These are phyloP conservation scores for Aspergillus viridinutans DNA, from an alignment of 2,329 filamentous ascomycete genomes.

Conservation along the genomic window DNA sequence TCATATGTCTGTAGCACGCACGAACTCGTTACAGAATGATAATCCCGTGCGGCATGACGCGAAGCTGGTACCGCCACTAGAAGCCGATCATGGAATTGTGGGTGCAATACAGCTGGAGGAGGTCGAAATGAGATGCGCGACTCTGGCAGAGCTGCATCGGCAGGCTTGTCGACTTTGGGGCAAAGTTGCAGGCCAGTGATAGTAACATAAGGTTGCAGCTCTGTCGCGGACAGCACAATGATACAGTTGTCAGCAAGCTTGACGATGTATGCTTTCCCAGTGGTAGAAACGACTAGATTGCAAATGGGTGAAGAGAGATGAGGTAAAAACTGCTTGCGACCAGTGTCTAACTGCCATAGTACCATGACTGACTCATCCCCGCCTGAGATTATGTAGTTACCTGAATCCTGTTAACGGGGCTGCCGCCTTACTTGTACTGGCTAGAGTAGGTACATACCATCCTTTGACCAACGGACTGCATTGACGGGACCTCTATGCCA, in stretches of 20 bases:
- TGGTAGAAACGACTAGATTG: conserved; percentile 74
- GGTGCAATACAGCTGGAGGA: conserved; percentile 61
- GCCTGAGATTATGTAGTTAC: conserved; percentile 90
- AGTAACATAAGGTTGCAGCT: conserved; percentile 78
- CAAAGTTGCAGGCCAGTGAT: conserved; percentile 71
- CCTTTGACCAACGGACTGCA: conserved; percentile 83
- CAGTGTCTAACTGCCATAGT: conserved; percentile 89
- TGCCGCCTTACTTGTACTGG: background rate
- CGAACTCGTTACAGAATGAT: conserved; percentile 50
- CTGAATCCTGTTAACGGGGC: conserved; percentile 45
- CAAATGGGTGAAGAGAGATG: conserved; percentile 83
- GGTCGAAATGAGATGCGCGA: conserved; percentile 6
- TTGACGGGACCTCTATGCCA: conserved; percentile 88
- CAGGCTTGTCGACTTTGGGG: conserved; percentile 48
- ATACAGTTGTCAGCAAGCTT: conserved; percentile 88
- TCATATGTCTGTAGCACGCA: conserved; percentile 75
- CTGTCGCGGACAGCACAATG: conserved; percentile 84
- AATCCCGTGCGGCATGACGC: conserved; percentile 36
- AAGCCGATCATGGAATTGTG: conserved; percentile 59
- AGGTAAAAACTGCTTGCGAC: conserved; percentile 77
- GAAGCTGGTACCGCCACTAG: conserved; percentile 62
- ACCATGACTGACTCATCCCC: conserved; percentile 86
- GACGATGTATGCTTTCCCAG: conserved; percentile 75
- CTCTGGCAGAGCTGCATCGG: conserved; percentile 35
- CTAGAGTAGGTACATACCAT: conserved; percentile 56